phyloP scores from a whole-genome alignment of 2,329 filamentous ascomycete species.

The Acrodontium crateriforme region DNA sequence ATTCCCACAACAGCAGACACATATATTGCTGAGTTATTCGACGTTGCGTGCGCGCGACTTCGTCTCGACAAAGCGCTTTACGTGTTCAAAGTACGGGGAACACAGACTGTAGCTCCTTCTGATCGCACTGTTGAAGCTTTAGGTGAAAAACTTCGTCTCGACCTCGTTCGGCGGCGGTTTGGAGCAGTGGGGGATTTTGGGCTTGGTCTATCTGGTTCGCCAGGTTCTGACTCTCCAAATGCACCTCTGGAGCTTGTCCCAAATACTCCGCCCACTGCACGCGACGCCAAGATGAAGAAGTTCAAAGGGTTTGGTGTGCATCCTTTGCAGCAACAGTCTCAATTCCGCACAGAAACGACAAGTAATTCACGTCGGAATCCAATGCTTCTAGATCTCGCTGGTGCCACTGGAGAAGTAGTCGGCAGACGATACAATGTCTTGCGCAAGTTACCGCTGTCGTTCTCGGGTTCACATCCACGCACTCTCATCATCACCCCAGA shows the following conservation, averaged over 20 bases:
- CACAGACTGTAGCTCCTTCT: constrained; percentile 58
- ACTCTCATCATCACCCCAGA: constrained; percentile 71
- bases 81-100: constrained; percentile 62
- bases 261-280: constrained; percentile 22
- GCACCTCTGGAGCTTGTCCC: constrained; percentile 43
- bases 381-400: constrained; percentile 33
- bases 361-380: no score
- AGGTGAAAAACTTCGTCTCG: constrained; percentile 59
- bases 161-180: constrained; percentile 62
- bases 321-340: constrained; percentile 44
- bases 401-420: constrained; percentile 6
- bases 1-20: constrained; percentile 69
- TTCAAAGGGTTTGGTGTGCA: constrained; percentile 29
- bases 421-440: constrained; percentile 63
- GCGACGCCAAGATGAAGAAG: constrained; percentile 16
- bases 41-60: constrained; percentile 62
- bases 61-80: constrained; percentile 67
- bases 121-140: constrained; percentile 70
- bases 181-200: constrained; percentile 52
- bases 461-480: constrained; percentile 61
- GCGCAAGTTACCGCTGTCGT: constrained; percentile 70
- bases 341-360: constrained; percentile 14
- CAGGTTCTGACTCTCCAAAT: constrained; percentile 57
- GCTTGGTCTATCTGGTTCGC: constrained; percentile 53
- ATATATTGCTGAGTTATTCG: constrained; percentile 69